Conservation (phyloP, 768 basidiomycete genomes). For the Suillus bovinus region DNA sequence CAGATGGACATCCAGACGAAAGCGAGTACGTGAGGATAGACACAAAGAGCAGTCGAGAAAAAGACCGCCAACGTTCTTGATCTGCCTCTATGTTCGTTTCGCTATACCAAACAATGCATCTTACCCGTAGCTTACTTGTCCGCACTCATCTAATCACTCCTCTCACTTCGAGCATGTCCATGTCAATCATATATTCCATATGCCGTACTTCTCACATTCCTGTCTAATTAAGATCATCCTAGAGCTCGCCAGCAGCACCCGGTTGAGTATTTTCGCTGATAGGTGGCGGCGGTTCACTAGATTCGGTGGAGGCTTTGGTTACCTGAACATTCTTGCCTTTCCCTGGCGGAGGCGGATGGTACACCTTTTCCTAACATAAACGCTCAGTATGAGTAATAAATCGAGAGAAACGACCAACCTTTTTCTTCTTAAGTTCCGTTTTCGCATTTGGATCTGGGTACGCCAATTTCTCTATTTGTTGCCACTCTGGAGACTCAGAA, state of each 20-base stretch:
- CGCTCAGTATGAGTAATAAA: conserved; percentile 2
- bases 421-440: conserved; percentile 64
- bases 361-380: conserved; percentile 64
- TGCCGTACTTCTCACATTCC: not conserved
- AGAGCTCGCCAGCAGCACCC: conserved; percentile 1
- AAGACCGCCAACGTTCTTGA: conserved; percentile 34
- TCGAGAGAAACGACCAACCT: conserved; percentile 21
- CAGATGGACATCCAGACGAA: conserved; percentile 49
- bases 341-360: conserved; percentile 81
- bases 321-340: conserved; percentile 57
- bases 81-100: not conserved
- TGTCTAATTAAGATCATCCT: conserved; percentile 2
- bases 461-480: conserved; percentile 70
- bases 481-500: conserved; percentile 78
- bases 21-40: conserved; percentile 84
- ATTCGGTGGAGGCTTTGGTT: not conserved
- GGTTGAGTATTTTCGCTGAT: not conserved
- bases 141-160: not conserved
- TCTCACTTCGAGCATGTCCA: not conserved
- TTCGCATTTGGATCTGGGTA: conserved; percentile 80
- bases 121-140: not conserved
- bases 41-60: conserved; percentile 62
- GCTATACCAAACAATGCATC: conserved; percentile 4
- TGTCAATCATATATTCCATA: conserved; percentile 4
- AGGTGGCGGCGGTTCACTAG: not conserved